Conservation (phyloP, 1,139 yeast species). For the Kodamaea suecica region DNA sequence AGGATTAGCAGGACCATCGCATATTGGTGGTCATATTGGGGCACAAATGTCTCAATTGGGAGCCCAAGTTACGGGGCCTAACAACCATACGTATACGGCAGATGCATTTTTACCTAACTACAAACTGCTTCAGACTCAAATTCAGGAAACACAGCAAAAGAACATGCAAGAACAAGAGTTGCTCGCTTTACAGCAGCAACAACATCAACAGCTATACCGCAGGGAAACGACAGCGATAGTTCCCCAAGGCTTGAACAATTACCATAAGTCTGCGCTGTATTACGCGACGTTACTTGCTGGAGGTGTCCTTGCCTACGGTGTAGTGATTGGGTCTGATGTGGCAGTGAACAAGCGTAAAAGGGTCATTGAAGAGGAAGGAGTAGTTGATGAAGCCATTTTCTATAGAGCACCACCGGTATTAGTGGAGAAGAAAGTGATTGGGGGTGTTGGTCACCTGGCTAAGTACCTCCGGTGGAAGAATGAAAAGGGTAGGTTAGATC, state of each 20-base stretch:
- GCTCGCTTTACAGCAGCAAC: slow-evolving; percentile 18
- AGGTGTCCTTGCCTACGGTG: slow-evolving; percentile 38
- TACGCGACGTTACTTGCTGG: slow-evolving; percentile 41
- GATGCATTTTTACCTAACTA: slow-evolving; percentile 14
- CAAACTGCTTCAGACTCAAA: slow-evolving; percentile 18
- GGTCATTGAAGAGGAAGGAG: slow-evolving; percentile 20
- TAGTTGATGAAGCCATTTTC: slow-evolving; percentile 58
- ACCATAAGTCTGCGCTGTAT: slow-evolving; percentile 32
- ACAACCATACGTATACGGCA: background rate
- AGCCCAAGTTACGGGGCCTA: no score
- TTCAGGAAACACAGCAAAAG: slow-evolving; percentile 18
- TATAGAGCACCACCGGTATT: slow-evolving; percentile 76
- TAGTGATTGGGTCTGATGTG: slow-evolving; percentile 4
- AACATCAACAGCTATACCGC: slow-evolving; percentile 17
- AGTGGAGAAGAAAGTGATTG: slow-evolving; percentile 42
- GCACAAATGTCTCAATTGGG: no score
- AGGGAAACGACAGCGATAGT: slow-evolving; percentile 23
- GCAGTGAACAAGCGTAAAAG: slow-evolving; percentile 23
- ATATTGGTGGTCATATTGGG: background rate
- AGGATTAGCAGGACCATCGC: slow-evolving; percentile 1
- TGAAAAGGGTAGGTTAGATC: slow-evolving; percentile 1
- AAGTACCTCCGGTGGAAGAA: slow-evolving; percentile 67
- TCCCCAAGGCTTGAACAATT: slow-evolving; percentile 20
- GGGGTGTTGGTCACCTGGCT: slow-evolving; percentile 62
- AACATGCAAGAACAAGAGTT: slow-evolving; percentile 17